phyloP scores from a whole-genome alignment of 306 rosid genomes.

The Macrotyloma uniflorum region DNA sequence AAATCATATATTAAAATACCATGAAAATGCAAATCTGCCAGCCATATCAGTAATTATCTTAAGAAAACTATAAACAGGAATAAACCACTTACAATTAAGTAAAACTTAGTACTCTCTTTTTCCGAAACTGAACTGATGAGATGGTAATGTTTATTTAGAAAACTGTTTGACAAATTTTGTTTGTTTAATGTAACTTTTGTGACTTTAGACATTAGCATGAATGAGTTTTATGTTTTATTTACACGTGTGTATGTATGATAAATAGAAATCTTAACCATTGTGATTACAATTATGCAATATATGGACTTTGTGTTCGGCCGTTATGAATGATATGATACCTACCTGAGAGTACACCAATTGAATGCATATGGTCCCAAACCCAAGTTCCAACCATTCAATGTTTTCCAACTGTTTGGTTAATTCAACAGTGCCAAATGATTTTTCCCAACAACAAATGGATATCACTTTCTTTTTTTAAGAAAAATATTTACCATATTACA shows the following conservation, averaged over 20 bases:
- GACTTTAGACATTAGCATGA: neutral
- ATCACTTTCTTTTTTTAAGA: no score
- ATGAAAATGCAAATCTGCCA: neutral
- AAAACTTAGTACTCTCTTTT: neutral
- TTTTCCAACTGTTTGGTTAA: neutral
- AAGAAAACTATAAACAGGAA: neutral
- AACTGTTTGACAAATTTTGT: neutral
- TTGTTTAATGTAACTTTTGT: no score
- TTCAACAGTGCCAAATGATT: constrained; percentile 10
- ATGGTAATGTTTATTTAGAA: neutral
- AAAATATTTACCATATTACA: no score
- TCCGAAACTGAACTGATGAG: neutral
- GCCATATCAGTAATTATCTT: neutral
- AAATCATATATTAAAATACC: neutral
- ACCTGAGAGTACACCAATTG: constrained; percentile 34
- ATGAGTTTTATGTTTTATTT: neutral
- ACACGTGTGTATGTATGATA: neutral
- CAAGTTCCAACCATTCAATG: constrained; percentile 29
- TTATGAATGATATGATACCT: constrained; percentile 31
- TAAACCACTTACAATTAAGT: neutral
- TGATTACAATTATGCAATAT: constrained; percentile 13
- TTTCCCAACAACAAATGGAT: neutral
- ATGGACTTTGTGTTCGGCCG: constrained; percentile 11
- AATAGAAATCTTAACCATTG: neutral
- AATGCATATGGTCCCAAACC: constrained; percentile 46